Evolutionary conservation across 805 yeast genomes (phyloP), one percentile per base, ranked within the genome.

Genomic region (Kluyveromyces siamensis): DNA sequence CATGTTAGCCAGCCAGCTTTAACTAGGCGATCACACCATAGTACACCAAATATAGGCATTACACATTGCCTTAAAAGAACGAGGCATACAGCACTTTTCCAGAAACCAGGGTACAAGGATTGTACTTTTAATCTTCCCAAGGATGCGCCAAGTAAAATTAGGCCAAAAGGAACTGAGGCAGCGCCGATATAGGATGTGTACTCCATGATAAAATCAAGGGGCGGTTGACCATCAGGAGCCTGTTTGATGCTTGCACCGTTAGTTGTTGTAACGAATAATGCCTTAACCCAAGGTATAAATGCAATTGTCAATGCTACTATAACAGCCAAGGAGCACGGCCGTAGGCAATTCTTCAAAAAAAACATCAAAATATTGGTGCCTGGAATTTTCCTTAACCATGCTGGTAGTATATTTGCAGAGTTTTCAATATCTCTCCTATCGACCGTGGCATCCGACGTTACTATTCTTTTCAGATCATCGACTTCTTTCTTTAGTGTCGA

Each of bases 111-210:
- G 8, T 86, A 83, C 62, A 90, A 70, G 18, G 72, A 63, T 13
- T 74, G 76, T 37, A 88, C 69, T 50, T 77, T 69, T 42, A 91
- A 72, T 46, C 96, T 70, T 1, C 96, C 85, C 42, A 91, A 79
- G 7, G 96, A 89, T 3, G 91, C 96, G 1, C 99, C 99, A 25
- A 93, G 66, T 44, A 93, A 63, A 45, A 88, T 64, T 50, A 91
- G 72, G 6, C 98, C 99, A 48, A 88, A 69, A 2, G 97, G 98
- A 35, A 91, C 98, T 40, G 87, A 81, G 0, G 97, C 96, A 2
- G 81, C 80, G 0, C 96, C 96, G 4, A 93, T 70, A 61, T 90
- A 93, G 9, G 77, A 62, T 1, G 90, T 72, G 51, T 81, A 80
- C 61, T 91, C 96, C 78, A 91, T 85, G 5, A 91, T 55, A 55